Base-by-base conservation (phyloP, 2,329 filamentous ascomycete genomes). In the Botryosphaeria dothidea region DNA sequence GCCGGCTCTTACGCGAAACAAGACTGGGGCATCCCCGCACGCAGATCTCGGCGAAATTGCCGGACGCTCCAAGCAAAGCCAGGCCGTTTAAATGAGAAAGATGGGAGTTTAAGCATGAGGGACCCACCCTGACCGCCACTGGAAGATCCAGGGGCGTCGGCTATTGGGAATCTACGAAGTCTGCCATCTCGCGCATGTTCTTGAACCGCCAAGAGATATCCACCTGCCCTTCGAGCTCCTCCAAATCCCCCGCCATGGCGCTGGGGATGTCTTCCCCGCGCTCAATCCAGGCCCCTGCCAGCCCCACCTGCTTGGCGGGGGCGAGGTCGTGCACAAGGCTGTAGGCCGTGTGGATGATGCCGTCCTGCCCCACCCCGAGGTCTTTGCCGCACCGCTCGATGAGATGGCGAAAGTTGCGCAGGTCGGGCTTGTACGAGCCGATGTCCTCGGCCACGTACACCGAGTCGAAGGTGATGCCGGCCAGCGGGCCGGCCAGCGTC, bases 361-460 rank as follows among this genome's bases (percentile, higher is more conserved):
- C 78, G 0, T 78, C 77, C 68, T 85, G 86, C 31, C 83, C 80
- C 0, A 91, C 73, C 0, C 84, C 87, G 58, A 90, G 84, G 4
- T 86, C 82, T 15, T 58, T 25, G 15, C 25, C 36, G 17, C 41
- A 25, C 17, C 54, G 54, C 15, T 75, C 73, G 15, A 92, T 78
- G 75, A 92, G 78, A n/a, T 61, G 15, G 29, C 29, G 25, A 69
- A 93, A 93, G 71, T 92, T 92, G 34, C 74, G 74, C 41, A 77
- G 73, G 67, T 85, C 78, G 0, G 91, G 91, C 79, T 93, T 93
- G 75, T 92, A 93, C 6, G 81, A 83, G 1, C 90, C 89, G 62
- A 92, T 86, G 49, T 90, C 85, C 75, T 92, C 81, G 1, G 90
- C 90, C 1, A 89, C 92, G 75, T 90, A 86, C 21, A 91, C 80